A percentile compares a stretch with the other conserved stretches of the same genome.
Evolutionary conservation across 352 stramenopile species (phyloP).

Genomic region (Phytophthora parvispora): DNA sequence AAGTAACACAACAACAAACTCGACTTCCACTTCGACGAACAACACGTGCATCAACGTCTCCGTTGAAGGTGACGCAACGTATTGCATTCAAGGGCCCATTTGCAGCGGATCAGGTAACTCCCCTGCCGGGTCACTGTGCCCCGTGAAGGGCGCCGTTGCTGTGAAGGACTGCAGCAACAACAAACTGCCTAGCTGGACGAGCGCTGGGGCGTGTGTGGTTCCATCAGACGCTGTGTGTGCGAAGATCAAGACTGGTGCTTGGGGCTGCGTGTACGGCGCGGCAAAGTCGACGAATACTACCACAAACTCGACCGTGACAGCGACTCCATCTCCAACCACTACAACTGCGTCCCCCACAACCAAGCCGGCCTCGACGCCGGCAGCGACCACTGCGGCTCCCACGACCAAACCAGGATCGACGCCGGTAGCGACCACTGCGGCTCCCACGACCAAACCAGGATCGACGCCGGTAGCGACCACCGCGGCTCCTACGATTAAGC

Average conservation of each 20-base stretch:
- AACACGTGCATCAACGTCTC: constrained; percentile 48
- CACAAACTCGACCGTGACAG: constrained; percentile 11
- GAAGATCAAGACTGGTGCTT: constrained; percentile 68
- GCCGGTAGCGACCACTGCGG: constrained; percentile 1
- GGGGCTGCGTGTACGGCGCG: constrained; percentile 51
- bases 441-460: constrained; percentile 3
- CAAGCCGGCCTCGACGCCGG: background rate
- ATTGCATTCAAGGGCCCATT: constrained; percentile 58
- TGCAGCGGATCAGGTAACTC: constrained; percentile 47
- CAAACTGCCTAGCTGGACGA: constrained; percentile 47
- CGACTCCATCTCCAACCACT: constrained; percentile 7
- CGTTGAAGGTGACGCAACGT: constrained; percentile 64
- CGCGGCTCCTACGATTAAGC: background rate
- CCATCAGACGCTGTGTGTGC: constrained; percentile 48
- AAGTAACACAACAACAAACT: constrained; percentile 11
- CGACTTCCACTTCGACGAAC: constrained; percentile 1
- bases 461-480: constrained; percentile 6
- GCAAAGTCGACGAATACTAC: background rate
- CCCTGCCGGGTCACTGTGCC: constrained; percentile 50
- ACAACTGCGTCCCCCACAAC: constrained; percentile 1
- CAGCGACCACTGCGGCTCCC: background rate
- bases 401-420: background rate
- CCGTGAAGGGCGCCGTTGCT: constrained; percentile 49
- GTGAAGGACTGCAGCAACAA: constrained; percentile 53
- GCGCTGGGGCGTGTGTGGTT: constrained; percentile 47